Base-by-base conservation (phyloP, 306 rosid species). In the Fagus sylvatica region DNA sequence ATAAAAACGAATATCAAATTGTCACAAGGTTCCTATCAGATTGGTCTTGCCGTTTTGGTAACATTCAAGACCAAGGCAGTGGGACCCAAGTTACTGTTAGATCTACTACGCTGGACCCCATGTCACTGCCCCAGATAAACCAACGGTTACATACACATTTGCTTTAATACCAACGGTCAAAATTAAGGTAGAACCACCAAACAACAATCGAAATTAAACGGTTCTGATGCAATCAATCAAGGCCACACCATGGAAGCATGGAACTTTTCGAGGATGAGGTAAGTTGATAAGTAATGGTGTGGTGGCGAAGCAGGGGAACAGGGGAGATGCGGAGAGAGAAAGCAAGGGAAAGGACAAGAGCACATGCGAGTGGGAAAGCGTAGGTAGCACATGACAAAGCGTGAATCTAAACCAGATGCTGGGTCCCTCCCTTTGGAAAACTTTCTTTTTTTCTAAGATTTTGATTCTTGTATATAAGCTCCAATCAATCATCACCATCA, bases 331-430 rank as follows among this genome's bases (percentile, higher is more conserved):
- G 42, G 75, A n/a, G 69, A 36, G 75, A 72, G 33, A 78, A 78
- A 61, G 73, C 72, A 72, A 56, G 7, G 60, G 37, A 13, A 75
- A 73, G 69, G 84, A 79, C 84, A 79, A 56, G 55, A 8, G 82
- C 84, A 84, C 84, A 79, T 80, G 84, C 62, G 60, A 76, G 69
- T 73, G 75, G 77, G 46, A 41, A 80, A 53, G 76, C 74, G 37
- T 48, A 57, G 71, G 57, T 11, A 8, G 71, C 80, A 51, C 64
- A 76, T 34, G 65, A 59, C 55, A 4, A 69, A 30, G 62, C 54
- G 7, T 61, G 61, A 43, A 34, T 36, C 33, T 19, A 61, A 22
- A 40, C 37, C 36, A 3, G 1, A 53, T 4, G 10, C 48, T 57
- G 16, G 57, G 41, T 69, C 57, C 48, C 7, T 40, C 6, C 42